Evolutionary conservation across 306 rosid species (phyloP), one percentile per base, ranked within the genome.

Genomic region (Glycine tomentella): DNA sequence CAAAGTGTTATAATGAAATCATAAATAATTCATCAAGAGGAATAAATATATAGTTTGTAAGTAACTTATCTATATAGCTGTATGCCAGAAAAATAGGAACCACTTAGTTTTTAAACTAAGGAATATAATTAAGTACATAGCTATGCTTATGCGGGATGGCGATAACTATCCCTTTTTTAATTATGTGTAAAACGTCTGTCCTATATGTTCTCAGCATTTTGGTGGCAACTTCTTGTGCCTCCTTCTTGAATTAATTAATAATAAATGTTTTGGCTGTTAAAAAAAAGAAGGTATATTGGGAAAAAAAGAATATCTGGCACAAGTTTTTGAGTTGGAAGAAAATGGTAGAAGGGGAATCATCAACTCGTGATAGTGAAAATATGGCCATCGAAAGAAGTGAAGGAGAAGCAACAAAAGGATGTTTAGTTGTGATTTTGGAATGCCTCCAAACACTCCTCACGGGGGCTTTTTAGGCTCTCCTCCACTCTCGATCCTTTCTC

Each of bases 361-460:
- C 62, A 85, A 88, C 92, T 92, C 91, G 95, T 90, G 98, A 90
- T 58, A 69, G 88, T 64, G 86, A 84, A 75, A 87, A 77, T 25
- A 13, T 78, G 81, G 85, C 65, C 97, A 94, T 94, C 91, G 97
- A 92, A 91, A 92, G 84, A 82, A 90, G 95, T 90, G 97, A 90
- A 84, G 63, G 88, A 82, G 84, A 91, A 86, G 95, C 87, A 89
- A 91, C 92, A 89, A 90, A 91, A 76, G 87, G 84, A 84, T 86
- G 79, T 81, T 79, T 81, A 51, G 84, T 84, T 89, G 93, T 83
- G 90, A 81, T 63, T 79, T 88, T 84, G 88, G 96, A 90, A 93
- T 93, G 97, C 84, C 81, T 93, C 99, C 99, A 95, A 95, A 93
- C 90, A 93, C 90, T 78, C 93, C 94, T 95, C 99, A 95, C 99